phyloP scores from a whole-genome alignment of 1,284 basidiomycete genomes.

The Neolentinus lepideus region DNA sequence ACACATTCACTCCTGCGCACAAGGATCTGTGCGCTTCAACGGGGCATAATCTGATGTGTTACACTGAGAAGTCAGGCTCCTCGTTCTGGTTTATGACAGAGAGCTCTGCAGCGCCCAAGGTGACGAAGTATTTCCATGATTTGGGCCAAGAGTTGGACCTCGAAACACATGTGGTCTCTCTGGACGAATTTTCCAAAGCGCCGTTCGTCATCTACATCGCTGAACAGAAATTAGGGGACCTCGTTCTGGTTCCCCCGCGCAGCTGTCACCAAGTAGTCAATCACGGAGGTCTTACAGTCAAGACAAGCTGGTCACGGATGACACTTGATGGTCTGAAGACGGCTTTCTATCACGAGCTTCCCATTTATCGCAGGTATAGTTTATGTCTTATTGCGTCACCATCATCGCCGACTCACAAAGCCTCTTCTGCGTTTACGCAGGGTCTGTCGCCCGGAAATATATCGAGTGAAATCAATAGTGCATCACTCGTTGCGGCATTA shows the following conservation, averaged over 20 bases:
- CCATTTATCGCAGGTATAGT: constrained; percentile 63
- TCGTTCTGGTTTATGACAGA: constrained; percentile 81
- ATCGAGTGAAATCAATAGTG: constrained; percentile 60
- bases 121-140: constrained; percentile 49
- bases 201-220: constrained; percentile 61
- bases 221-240: constrained; percentile 65
- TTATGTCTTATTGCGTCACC: not conserved
- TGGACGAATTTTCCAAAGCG: constrained; percentile 57
- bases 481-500: constrained; percentile 42
- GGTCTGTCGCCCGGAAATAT: constrained; percentile 69
- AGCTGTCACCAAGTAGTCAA: constrained; percentile 78
- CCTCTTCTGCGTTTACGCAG: constrained; percentile 26
- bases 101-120: constrained; percentile 41
- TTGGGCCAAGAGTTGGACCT: constrained; percentile 62
- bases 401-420: constrained; percentile 6
- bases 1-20: constrained; percentile 69
- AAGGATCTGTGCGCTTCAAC: constrained; percentile 76
- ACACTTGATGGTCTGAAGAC: constrained; percentile 46
- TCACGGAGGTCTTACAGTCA: constrained; percentile 66
- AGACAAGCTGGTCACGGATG: constrained; percentile 79
- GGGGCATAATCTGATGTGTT: constrained; percentile 77
- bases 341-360: constrained; percentile 63
- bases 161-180: constrained; percentile 53
- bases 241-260: constrained; percentile 72
- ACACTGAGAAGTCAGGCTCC: constrained; percentile 58